Conservation (phyloP, 345 rosid species). For the Arabidopsis thaliana region TAIR10.1 NC_003074.8:3041001-3041500, state of each 20-base stretch:
- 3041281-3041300: background rate
- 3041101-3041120: conserved; percentile 76
- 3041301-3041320: conserved; percentile 8
- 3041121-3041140: conserved; percentile 51
- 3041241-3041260: conserved; percentile 66
- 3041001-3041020: conserved; percentile 79
- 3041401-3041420: conserved; percentile 92
- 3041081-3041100: conserved; percentile 86
- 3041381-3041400: conserved; percentile 94
- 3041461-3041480: conserved; percentile 94
- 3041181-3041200: conserved; percentile 98
- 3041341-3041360: conserved; percentile 89
- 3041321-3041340: conserved; percentile 48
- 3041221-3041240: conserved; percentile 79
- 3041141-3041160: conserved; percentile 62
- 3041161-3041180: conserved; percentile 99
- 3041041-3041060: background rate
- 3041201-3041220: conserved; percentile 89
- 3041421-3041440: conserved; percentile 88
- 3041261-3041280: background rate
- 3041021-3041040: conserved; percentile 10
- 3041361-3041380: conserved; percentile 83
- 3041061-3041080: background rate
- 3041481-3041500: conserved; percentile 98
- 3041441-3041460: conserved; percentile 96